Evolutionary conservation across 352 stramenopile genomes (phyloP).

Genomic region (Globisporangium spiculum): DNA sequence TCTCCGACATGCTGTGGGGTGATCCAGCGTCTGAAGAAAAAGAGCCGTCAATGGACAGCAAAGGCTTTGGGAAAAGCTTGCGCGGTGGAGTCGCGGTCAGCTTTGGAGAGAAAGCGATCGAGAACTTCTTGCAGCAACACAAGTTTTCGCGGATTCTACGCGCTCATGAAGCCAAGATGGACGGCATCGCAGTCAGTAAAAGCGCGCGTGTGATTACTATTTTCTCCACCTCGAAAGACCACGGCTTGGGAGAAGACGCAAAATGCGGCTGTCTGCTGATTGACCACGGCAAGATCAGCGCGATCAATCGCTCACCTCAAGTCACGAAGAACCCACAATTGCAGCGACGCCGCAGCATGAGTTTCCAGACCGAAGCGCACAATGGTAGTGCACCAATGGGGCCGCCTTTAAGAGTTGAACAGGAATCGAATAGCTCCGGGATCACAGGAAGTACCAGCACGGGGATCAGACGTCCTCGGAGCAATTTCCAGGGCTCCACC

Average conservation of each 20-base stretch:
- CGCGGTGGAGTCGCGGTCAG: slow-evolving; percentile 57
- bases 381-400: background rate
- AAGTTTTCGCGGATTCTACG: slow-evolving; percentile 62
- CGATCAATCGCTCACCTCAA: slow-evolving; percentile 47
- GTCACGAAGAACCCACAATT: slow-evolving; percentile 20
- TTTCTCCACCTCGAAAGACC: slow-evolving; percentile 75
- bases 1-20: slow-evolving; percentile 67
- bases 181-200: slow-evolving; percentile 76
- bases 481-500: slow-evolving; percentile 3
- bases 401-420: background rate
- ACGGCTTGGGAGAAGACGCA: slow-evolving; percentile 54
- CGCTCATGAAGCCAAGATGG: slow-evolving; percentile 76
- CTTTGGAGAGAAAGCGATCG: slow-evolving; percentile 73
- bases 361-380: slow-evolving; percentile 8
- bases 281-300: slow-evolving; percentile 53
- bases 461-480: background rate
- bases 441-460: background rate
- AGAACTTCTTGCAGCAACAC: slow-evolving; percentile 56
- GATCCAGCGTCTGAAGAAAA: slow-evolving; percentile 33
- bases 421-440: background rate
- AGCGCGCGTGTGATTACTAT: slow-evolving; percentile 58
- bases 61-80: slow-evolving; percentile 46
- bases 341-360: slow-evolving; percentile 30
- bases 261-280: slow-evolving; percentile 65
- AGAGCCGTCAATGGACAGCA: slow-evolving; percentile 42